phyloP scores from a whole-genome alignment of 768 basidiomycete genomes.

The Strobilomyces dryophilus region DNA sequence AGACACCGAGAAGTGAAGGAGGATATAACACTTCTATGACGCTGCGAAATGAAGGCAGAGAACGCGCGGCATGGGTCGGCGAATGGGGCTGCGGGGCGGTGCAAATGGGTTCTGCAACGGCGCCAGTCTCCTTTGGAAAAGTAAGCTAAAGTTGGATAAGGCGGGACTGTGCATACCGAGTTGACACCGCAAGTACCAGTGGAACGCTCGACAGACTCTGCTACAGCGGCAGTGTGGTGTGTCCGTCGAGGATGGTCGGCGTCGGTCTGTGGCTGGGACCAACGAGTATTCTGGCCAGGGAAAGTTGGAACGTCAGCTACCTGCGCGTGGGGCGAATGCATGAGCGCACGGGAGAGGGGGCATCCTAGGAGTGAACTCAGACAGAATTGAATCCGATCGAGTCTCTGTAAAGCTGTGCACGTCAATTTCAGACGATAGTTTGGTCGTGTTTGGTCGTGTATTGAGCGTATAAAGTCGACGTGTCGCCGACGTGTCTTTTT shows the following conservation, averaged over 20 bases:
- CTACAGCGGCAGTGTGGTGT: neutral
- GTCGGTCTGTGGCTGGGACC: neutral
- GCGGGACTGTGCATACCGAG: constrained; percentile 1
- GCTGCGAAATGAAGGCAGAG: constrained; percentile 19
- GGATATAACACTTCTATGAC: constrained; percentile 29
- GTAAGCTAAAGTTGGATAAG: constrained; percentile 3
- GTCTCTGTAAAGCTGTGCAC: neutral
- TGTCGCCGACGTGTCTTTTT: constrained; percentile 26
- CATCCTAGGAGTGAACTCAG: too few species aligned
- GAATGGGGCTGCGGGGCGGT: neutral
- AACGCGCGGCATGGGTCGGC: neutral
- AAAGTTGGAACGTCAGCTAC: neutral
- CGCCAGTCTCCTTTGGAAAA: constrained; percentile 4
- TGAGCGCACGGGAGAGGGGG: too few species aligned
- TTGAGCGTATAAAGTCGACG: constrained; percentile 29
- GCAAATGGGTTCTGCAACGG: neutral
- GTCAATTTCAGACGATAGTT: constrained; percentile 1
- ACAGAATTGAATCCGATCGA: neutral
- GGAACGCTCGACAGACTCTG: neutral
- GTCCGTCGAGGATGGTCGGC: neutral
- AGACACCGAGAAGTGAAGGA: constrained; percentile 12
- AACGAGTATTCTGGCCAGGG: neutral
- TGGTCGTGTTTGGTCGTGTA: constrained; percentile 24
- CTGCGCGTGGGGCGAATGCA: neutral
- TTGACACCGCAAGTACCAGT: neutral